A percentile compares a stretch with the other conserved stretches of the same genome.
phyloP scores from a whole-genome alignment of 306 rosid species.

The Corylus heterophylla region DNA sequence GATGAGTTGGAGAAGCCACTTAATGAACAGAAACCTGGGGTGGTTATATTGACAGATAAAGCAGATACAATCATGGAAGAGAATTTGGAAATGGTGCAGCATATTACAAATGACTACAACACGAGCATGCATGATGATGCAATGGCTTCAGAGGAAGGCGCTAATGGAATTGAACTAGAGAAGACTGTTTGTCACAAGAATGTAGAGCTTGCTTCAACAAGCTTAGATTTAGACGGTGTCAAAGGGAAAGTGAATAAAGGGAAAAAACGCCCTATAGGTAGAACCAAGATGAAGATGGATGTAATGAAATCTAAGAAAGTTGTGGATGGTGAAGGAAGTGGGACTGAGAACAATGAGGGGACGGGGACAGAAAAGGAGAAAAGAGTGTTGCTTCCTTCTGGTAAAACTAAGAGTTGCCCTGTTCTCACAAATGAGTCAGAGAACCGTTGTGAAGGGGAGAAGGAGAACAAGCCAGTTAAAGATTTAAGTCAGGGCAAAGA shows the following conservation, averaged over 20 bases:
- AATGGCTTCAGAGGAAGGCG: constrained; percentile 32
- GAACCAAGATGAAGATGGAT: constrained; percentile 36
- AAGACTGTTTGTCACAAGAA: constrained; percentile 13
- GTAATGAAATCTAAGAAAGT: constrained; percentile 27
- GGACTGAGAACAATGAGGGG: constrained; percentile 31
- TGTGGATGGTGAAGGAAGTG: constrained; percentile 30
- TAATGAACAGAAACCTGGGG: constrained; percentile 28
- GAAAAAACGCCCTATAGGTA: constrained; percentile 34
- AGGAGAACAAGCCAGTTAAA: constrained; percentile 68
- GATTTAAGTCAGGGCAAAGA: constrained; percentile 26
- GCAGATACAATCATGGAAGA: constrained; percentile 27
- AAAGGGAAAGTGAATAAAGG: constrained; percentile 40
- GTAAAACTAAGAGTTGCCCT: constrained; percentile 30
- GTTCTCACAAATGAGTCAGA: constrained; percentile 31
- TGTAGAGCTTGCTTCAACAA: constrained; percentile 36
- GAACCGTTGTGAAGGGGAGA: constrained; percentile 42
- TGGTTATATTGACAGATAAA: constrained; percentile 23
- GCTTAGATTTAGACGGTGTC: constrained; percentile 25
- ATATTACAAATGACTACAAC: constrained; percentile 17
- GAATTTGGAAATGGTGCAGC: constrained; percentile 30
- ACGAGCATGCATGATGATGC: constrained; percentile 33
- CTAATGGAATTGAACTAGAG: constrained; percentile 32
- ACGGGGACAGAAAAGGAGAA: constrained; percentile 35
- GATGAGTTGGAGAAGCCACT: constrained; percentile 35
- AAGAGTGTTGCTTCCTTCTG: constrained; percentile 29